Evolutionary conservation across 2,329 filamentous ascomycete species (phyloP), one percentile per base, ranked within the genome.

Genomic region (Paracorniculantispora psalliotae): DNA sequence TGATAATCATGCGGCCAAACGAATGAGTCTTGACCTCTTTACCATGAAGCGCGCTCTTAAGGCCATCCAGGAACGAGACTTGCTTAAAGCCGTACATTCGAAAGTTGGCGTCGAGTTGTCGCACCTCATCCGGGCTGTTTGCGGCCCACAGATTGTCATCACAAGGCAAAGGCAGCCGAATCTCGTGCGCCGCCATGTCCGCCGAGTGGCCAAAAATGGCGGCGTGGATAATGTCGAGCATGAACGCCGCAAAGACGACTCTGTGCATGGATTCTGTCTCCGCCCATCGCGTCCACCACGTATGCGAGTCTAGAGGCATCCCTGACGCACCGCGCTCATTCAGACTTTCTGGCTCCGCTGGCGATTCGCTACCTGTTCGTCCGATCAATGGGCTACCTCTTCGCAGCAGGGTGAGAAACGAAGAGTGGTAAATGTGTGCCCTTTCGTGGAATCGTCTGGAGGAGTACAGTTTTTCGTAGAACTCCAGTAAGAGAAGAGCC

Each of bases 381-480:
- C 91, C 92, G 59, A 96, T 92, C 10, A 97, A 77, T 1, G 91
- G 94, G 68, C 90, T 94, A 5, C 92, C 92, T 64, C 92, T 82
- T 33, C 92, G 85, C 77, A 97, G 91, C 46, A 96, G 76, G 0
- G 90, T 96, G 57, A 96, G 77, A 0, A 91, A 93, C 0, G 90
- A 91, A 4, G 90, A 88, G 68, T 96, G 92, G 67, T 96, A 92
- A 39, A 96, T 94, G 66, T 96, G 91, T 0, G 91, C 90, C 64
- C 92, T 81, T 71, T 96, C 92, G 72, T 97, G 92, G 26, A 96
- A 78, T 17, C 84, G 82, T 44, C 91, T 82, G 0, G 90, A 92
- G 2, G 90, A 91, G 70, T 90, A 94, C 82, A 96, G 89, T 79
- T 96, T 97, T 75, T 97, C 92, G 67, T 93, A 96, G 4, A 92